Base-by-base conservation (phyloP, 1,284 basidiomycete genomes). In the Trichosporon sp. region DNA sequence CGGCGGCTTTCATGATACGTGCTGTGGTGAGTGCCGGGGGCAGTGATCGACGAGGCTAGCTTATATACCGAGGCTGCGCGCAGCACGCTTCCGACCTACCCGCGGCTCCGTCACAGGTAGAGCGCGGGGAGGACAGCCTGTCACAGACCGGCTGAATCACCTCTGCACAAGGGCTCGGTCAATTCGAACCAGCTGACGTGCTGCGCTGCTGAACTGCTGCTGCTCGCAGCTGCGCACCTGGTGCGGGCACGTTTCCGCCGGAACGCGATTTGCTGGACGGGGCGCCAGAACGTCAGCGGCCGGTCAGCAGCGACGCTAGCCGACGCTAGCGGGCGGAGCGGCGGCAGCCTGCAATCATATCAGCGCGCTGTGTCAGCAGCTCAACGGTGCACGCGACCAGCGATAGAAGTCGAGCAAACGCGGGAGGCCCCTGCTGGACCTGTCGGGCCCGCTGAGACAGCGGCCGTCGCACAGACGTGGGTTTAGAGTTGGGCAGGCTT, bases 1-100 rank as follows among this genome's bases (percentile, higher is more conserved):
- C 86, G 82, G 86, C 56, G n/a, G 56, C 56, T 29, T 60, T 60
- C 56, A 60, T 60, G 7, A 11, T 31, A 13, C 18, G 29, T 3
- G 27, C 56, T 31, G 27, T n/a, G n/a, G 29, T 21, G 18, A 64
- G 42, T n/a, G 2, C n/a, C 5, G 31, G 62, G 8, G 27, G 13
- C 6, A 58, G 13, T 11, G 15, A 29, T 29, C 27, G 6, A 5
- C 8, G 32, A 32, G 25, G n/a, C 53, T 7, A 18, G 53, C 56
- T 60, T 60, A 32, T 60, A 60, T 60, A n/a, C 29, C 27, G 27
- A 60, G 27, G 29, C 18, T 15, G 12, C 11, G 21, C 21, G 34
- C 12, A 6, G 6, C 5, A 34, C 34, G n/a, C 18, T 9, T 42
- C 47, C 47, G 47, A 25, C 15, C 47, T 51, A 51, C 23, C 47